These are phyloP conservation scores for Psilocybe sp. DNA, from an alignment of 768 basidiomycete species.

Conservation along the genomic window DNA sequence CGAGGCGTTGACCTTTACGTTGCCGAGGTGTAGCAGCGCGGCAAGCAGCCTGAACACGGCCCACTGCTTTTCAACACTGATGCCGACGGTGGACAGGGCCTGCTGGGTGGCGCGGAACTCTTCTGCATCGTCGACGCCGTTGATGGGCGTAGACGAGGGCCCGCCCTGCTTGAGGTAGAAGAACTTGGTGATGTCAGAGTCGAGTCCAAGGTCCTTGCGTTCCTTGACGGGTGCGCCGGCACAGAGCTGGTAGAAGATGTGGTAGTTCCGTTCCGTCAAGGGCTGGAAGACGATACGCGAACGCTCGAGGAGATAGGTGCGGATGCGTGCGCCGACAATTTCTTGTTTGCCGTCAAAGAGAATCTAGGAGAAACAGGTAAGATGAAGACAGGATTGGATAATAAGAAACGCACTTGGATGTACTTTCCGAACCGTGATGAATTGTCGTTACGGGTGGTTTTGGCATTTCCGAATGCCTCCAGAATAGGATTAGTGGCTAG, in stretches of 20 bases:
- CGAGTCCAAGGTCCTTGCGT: conserved; percentile 90
- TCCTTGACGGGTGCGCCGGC: conserved; percentile 95
- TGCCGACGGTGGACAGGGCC: conserved; percentile 94
- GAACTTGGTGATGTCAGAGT: conserved; percentile 83
- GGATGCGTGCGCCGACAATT: conserved; percentile 97
- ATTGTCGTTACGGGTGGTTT: conserved; percentile 98
- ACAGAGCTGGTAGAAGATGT: conserved; percentile 99
- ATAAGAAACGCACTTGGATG: conserved; percentile 72
- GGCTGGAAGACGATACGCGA: conserved; percentile 98
- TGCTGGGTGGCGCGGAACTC: conserved; percentile 94
- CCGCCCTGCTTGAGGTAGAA: conserved; percentile 94
- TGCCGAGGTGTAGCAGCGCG: conserved; percentile 94
- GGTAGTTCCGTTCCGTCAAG: conserved; percentile 95
- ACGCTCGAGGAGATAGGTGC: conserved; percentile 96
- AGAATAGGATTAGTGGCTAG: conserved; percentile 99
- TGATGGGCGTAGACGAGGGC: conserved; percentile 78
- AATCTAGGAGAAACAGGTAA: conserved; percentile 55
- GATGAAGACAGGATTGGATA: neutral
- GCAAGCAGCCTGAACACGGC: conserved; percentile 93
- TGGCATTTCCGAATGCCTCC: conserved; percentile 98
- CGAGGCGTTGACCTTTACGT: conserved; percentile 83
- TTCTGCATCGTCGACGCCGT: conserved; percentile 92
- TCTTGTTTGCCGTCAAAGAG: conserved; percentile 94
- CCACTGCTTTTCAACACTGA: conserved; percentile 98
- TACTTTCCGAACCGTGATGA: conserved; percentile 99